Evolutionary conservation across 2,329 filamentous ascomycete genomes (phyloP).

Genomic region (Paecilomyces variotii): DNA sequence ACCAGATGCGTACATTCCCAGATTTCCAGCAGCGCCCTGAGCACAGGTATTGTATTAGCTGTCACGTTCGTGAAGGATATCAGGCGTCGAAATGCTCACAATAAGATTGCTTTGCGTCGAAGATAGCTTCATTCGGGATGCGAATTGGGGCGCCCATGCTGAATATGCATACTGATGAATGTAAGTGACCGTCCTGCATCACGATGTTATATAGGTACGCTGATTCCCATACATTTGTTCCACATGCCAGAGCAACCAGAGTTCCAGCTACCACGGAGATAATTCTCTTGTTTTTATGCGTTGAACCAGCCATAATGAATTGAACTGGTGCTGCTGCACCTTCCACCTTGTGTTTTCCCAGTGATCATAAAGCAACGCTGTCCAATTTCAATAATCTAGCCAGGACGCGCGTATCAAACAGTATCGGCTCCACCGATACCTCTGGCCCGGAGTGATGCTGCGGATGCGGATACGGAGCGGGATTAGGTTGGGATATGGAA

Average conservation of each 20-base stretch:
- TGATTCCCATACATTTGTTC: conserved; percentile 63
- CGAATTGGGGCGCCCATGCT: conserved; percentile 94
- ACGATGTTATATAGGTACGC: conserved; percentile 19
- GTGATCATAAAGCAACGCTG: conserved; percentile 1
- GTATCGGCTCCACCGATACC: not conserved
- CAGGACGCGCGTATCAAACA: not conserved
- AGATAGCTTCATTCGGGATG: conserved; percentile 73
- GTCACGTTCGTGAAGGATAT: not conserved
- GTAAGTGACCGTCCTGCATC: conserved; percentile 8
- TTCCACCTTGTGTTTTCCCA: not conserved
- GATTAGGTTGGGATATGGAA: not conserved
- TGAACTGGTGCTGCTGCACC: conserved; percentile 1
- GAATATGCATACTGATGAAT: conserved; percentile 82
- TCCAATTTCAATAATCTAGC: not conserved
- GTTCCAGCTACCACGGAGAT: conserved; percentile 81
- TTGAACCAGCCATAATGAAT: conserved; percentile 19
- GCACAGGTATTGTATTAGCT: not conserved
- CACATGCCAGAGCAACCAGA: conserved; percentile 76
- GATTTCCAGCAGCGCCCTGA: conserved; percentile 47
- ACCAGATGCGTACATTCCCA: conserved; percentile 90
- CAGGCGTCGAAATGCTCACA: conserved; percentile 41
- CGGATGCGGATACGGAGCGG: not conserved
- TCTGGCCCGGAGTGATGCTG: not conserved
- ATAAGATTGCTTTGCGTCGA: conserved; percentile 93
- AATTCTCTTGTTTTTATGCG: conserved; percentile 51